phyloP scores from a whole-genome alignment of 257 asterid genomes.

The Fraxinus anomala region DNA sequence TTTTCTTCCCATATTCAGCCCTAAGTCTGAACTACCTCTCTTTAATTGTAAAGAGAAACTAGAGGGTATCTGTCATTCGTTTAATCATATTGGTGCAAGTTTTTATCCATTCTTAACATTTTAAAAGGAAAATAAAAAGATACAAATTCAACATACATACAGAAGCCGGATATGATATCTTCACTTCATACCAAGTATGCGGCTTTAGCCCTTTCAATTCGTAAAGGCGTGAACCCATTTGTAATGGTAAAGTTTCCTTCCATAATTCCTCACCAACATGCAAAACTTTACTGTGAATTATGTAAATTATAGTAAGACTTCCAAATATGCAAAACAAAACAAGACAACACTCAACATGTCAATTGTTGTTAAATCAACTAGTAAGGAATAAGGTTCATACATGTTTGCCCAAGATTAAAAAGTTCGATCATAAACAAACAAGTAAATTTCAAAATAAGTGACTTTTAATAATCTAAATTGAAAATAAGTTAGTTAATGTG shows the following conservation, averaged over 20 bases:
- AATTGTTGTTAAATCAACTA: not conserved
- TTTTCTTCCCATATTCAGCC: conserved; percentile 59
- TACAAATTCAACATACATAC: conserved; percentile 53
- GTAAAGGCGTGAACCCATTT: conserved; percentile 2
- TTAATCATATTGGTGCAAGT: conserved; percentile 21
- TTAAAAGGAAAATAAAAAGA: not conserved
- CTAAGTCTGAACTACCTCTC: conserved; percentile 49
- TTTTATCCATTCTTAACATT: not conserved
- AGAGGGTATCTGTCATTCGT: conserved; percentile 69
- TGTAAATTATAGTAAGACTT: not conserved
- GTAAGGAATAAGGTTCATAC: not conserved
- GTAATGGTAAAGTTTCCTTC: not conserved
- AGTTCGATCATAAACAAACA: not conserved
- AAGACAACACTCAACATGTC: not conserved
- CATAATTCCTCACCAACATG: not conserved
- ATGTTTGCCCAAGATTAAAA: not conserved
- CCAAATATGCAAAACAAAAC: not conserved
- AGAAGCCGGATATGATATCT: conserved; percentile 96
- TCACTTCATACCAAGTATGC: conserved; percentile 37
- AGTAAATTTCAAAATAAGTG: not conserved
- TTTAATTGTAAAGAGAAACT: conserved; percentile 68
- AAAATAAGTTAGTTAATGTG: not conserved
- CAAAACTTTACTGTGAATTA: not conserved
- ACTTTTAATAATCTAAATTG: not conserved
- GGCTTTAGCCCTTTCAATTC: not conserved